A percentile compares a stretch with the other conserved stretches of the same genome.
Evolutionary conservation across 371 early-diverging fungal genomes (phyloP).

Genomic region (Rhizomucor pusillus): DNA sequence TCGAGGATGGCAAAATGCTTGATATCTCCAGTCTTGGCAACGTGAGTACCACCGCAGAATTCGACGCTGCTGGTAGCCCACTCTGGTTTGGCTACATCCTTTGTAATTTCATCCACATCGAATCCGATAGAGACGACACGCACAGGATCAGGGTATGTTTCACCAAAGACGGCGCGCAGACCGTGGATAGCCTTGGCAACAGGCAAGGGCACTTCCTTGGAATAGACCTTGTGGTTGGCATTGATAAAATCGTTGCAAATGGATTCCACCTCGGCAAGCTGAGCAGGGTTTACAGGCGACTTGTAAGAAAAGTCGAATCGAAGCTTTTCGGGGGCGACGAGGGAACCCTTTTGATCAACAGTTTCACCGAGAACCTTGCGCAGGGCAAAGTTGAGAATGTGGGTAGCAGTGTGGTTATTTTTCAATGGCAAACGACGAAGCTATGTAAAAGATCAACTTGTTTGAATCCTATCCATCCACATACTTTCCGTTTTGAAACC

Average conservation of each 20-base stretch:
- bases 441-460: slow-evolving; percentile 38
- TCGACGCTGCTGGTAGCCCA: slow-evolving; percentile 90
- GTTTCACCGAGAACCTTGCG: slow-evolving; percentile 72
- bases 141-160: slow-evolving; percentile 96
- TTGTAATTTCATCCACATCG: slow-evolving; percentile 85
- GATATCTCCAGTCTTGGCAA: slow-evolving; percentile 90
- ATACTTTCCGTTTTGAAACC: too few relatives aligned
- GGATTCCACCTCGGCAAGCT: slow-evolving; percentile 82
- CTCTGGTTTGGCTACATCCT: slow-evolving; percentile 75
- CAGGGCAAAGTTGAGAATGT: slow-evolving; percentile 97
- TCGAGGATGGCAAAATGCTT: slow-evolving; percentile 87
- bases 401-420: slow-evolving; percentile 98
- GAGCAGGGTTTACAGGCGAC: slow-evolving; percentile 74
- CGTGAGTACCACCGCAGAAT: slow-evolving; percentile 99
- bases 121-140: slow-evolving; percentile 92
- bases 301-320: slow-evolving; percentile 96
- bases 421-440: slow-evolving; percentile 85
- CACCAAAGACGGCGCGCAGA: slow-evolving; percentile 95
- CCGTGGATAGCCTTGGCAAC: slow-evolving; percentile 85
- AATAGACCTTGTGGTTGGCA: slow-evolving; percentile 74
- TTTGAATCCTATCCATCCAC: too few relatives aligned
- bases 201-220: slow-evolving; percentile 83
- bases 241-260: slow-evolving; percentile 82
- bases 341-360: slow-evolving; percentile 97
- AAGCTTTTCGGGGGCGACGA: slow-evolving; percentile 96